phyloP scores from a whole-genome alignment of 1,284 basidiomycete species.

The Athelia sp. region DNA sequence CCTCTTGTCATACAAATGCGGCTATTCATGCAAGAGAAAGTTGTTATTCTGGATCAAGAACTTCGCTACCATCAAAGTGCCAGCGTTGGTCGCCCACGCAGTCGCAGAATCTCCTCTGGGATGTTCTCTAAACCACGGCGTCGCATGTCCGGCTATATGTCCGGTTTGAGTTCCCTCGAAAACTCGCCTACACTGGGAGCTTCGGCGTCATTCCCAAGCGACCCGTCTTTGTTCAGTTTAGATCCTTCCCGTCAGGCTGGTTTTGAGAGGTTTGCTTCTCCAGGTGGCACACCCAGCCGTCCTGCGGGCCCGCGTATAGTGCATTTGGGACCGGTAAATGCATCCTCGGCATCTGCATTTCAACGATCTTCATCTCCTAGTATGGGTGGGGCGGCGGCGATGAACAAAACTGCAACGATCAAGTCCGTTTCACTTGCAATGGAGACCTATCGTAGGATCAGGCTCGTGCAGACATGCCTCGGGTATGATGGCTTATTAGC shows the following conservation, averaged over 20 bases:
- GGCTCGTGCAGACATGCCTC: conserved; percentile 56
- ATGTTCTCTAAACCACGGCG: conserved; percentile 44
- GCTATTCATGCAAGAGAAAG: conserved; percentile 57
- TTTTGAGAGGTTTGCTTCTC: conserved; percentile 33
- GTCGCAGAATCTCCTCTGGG: conserved; percentile 40
- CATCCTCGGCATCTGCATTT: conserved; percentile 28
- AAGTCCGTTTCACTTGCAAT: conserved; percentile 43
- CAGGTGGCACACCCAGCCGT: conserved; percentile 22
- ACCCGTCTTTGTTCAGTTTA: conserved; percentile 14
- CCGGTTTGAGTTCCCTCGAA: conserved; percentile 43
- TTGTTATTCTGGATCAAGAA: conserved; percentile 44
- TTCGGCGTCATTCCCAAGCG: conserved; percentile 16
- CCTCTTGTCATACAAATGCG: conserved; percentile 66
- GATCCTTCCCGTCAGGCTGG: conserved; percentile 36
- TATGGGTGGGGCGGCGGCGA: conserved; percentile 23
- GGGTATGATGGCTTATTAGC: conserved; percentile 56
- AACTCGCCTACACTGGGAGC: conserved; percentile 39
- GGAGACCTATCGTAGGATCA: conserved; percentile 52
- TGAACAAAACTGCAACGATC: conserved; percentile 35
- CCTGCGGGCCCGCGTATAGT: conserved; percentile 44
- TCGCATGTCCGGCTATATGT: conserved; percentile 28
- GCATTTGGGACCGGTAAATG: conserved; percentile 53
- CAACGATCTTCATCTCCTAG: conserved; percentile 30
- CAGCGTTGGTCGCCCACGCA: conserved; percentile 25
- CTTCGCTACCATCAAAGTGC: conserved; percentile 29